phyloP scores from a whole-genome alignment of 2,329 filamentous ascomycete species.

The Nigrograna mackinnonii region DNA sequence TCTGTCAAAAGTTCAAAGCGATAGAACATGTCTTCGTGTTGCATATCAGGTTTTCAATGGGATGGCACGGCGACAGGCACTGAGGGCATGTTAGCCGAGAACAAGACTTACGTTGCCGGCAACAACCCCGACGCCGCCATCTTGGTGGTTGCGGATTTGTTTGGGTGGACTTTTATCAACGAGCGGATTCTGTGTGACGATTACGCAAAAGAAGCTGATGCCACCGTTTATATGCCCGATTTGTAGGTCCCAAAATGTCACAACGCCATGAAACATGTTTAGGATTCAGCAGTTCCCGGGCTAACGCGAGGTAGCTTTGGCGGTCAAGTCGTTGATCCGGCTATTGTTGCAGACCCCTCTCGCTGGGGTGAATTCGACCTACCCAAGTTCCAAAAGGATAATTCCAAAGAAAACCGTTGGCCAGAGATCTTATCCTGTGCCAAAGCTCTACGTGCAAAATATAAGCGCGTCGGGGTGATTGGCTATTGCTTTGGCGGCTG shows the following conservation, averaged over 20 bases:
- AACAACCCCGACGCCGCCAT: constrained; percentile 50
- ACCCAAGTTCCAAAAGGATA: constrained; percentile 38
- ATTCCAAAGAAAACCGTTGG: constrained; percentile 44
- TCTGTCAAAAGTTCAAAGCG: no score
- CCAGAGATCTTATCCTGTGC: constrained; percentile 42
- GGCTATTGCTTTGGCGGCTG: constrained; percentile 53
- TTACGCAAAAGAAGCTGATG: constrained; percentile 50
- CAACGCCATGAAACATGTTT: constrained; percentile 24
- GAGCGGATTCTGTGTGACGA: constrained; percentile 51
- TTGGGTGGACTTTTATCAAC: constrained; percentile 53
- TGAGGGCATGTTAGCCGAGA: constrained; percentile 40
- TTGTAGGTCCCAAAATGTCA: constrained; percentile 28
- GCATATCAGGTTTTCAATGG: constrained; percentile 44
- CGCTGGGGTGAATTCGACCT: constrained; percentile 43
- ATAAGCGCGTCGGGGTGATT: constrained; percentile 46
- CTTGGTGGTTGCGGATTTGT: constrained; percentile 50
- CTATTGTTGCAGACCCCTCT: constrained; percentile 26
- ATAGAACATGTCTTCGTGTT: constrained; percentile 15
- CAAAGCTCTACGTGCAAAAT: constrained; percentile 34
- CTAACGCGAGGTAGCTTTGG: constrained; percentile 21
- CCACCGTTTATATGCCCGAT: constrained; percentile 51
- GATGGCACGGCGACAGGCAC: constrained; percentile 41
- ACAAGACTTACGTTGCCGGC: constrained; percentile 47
- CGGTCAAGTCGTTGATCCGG: constrained; percentile 31
- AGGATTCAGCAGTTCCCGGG: background rate